A percentile compares a stretch with the other conserved stretches of the same genome.
Conservation (phyloP, 2,329 filamentous ascomycete genomes). For the Rhynchosporium graminicola region DNA sequence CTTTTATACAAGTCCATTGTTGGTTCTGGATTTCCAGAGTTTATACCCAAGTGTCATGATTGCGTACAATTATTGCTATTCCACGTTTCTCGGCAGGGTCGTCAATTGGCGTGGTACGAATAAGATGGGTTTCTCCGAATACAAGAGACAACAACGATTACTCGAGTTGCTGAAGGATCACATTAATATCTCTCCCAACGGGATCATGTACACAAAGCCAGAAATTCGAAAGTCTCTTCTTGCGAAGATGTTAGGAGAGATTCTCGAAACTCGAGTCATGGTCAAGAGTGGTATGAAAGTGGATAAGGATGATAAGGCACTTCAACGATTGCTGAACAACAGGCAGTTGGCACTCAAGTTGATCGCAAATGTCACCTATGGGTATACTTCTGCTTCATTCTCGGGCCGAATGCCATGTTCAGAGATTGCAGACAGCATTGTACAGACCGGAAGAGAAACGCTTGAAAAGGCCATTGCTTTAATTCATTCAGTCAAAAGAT, state of each 20-base stretch:
- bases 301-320: conserved; percentile 81
- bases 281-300: conserved; percentile 96
- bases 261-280: conserved; percentile 95
- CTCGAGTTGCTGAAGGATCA: conserved; percentile 78
- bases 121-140: conserved; percentile 94
- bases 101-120: conserved; percentile 85
- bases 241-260: conserved; percentile 95
- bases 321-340: conserved; percentile 90
- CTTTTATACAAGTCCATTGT: conserved; percentile 85
- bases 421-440: conserved; percentile 97
- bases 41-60: conserved; percentile 98
- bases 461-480: conserved; percentile 90
- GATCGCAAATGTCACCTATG: conserved; percentile 98
- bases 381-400: conserved; percentile 95
- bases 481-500: conserved; percentile 83
- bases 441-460: conserved; percentile 92
- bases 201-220: conserved; percentile 90
- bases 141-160: conserved; percentile 73
- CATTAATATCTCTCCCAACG: conserved; percentile 92
- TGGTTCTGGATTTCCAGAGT: conserved; percentile 95
- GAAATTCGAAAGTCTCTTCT: conserved; percentile 86
- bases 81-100: conserved; percentile 87
- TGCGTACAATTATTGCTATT: conserved; percentile 98
- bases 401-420: conserved; percentile 97
- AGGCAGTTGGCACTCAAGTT: conserved; percentile 91